These are phyloP conservation scores for Nakazawaea pomicola DNA, from an alignment of 805 yeast species.

Conservation along the genomic window DNA sequence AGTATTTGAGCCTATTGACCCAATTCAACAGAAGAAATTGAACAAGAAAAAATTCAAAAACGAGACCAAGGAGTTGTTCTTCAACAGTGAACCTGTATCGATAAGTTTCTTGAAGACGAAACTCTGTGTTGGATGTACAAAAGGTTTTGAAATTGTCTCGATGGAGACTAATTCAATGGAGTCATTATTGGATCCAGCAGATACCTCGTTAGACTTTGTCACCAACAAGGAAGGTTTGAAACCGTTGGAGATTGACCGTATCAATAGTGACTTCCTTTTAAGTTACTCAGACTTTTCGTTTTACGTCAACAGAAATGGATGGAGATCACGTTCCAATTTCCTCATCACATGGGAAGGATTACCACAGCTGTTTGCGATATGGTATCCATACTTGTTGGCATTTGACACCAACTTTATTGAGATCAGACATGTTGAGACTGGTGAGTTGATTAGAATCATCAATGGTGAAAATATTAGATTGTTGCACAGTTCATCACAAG, in stretches of 20 bases:
- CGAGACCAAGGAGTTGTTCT: constrained; percentile 69
- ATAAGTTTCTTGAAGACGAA: constrained; percentile 85
- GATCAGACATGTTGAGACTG: constrained; percentile 84
- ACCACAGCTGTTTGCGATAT: constrained; percentile 87
- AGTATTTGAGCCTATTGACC: constrained; percentile 87
- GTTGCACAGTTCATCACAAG: constrained; percentile 86
- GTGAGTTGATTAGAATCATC: constrained; percentile 81
- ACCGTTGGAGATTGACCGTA: constrained; percentile 88
- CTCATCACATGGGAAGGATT: constrained; percentile 95
- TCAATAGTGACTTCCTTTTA: constrained; percentile 82
- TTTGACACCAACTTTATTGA: constrained; percentile 90
- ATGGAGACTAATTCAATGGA: constrained; percentile 81
- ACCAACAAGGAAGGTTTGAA: constrained; percentile 75
- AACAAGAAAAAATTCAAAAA: constrained; percentile 68
- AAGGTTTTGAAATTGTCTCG: constrained; percentile 93
- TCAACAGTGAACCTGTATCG: constrained; percentile 86
- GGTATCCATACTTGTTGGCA: constrained; percentile 90
- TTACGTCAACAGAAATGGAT: constrained; percentile 90
- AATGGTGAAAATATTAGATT: constrained; percentile 89
- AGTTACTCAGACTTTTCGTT: constrained; percentile 93
- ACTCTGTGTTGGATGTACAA: constrained; percentile 91
- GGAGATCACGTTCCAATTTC: constrained; percentile 94
- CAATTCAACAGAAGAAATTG: constrained; percentile 45
- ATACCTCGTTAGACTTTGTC: constrained; percentile 93
- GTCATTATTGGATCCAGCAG: constrained; percentile 94